Evolutionary conservation across 176 grass and related monocot genomes (phyloP).

Genomic region (Carex myosuroides): DNA sequence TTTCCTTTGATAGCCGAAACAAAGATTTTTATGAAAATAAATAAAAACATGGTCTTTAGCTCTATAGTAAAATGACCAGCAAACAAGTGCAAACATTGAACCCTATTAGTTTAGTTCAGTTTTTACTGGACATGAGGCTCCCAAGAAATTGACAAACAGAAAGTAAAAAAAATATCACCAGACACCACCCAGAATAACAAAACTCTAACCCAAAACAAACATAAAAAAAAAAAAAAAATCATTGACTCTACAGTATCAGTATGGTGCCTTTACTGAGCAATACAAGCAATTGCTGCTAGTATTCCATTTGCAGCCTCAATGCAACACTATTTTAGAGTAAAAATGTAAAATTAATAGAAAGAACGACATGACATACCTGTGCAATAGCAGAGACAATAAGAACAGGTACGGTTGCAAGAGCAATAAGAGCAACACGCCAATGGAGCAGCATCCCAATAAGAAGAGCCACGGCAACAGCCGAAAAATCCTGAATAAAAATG

Average conservation of each 20-base stretch:
- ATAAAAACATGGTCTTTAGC: background rate
- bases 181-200: background rate
- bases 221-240: background rate
- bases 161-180: background rate
- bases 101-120: background rate
- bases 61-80: background rate
- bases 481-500: conserved; percentile 95
- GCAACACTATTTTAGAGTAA: background rate
- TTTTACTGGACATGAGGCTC: background rate
- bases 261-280: background rate
- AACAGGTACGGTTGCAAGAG: conserved; percentile 82
- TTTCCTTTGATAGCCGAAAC: background rate
- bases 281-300: background rate
- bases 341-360: background rate
- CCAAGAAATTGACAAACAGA: background rate
- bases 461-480: conserved; percentile 77
- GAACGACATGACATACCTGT: conserved; percentile 51
- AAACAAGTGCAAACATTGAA: background rate
- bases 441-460: conserved; percentile 89
- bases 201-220: background rate
- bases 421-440: conserved; percentile 93
- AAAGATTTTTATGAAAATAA: background rate
- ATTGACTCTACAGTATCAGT: background rate
- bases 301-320: background rate
- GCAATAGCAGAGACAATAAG: conserved; percentile 93